Evolutionary conservation across 1,284 basidiomycete species (phyloP).

Genomic region (Tranzscheliella williamsii): DNA sequence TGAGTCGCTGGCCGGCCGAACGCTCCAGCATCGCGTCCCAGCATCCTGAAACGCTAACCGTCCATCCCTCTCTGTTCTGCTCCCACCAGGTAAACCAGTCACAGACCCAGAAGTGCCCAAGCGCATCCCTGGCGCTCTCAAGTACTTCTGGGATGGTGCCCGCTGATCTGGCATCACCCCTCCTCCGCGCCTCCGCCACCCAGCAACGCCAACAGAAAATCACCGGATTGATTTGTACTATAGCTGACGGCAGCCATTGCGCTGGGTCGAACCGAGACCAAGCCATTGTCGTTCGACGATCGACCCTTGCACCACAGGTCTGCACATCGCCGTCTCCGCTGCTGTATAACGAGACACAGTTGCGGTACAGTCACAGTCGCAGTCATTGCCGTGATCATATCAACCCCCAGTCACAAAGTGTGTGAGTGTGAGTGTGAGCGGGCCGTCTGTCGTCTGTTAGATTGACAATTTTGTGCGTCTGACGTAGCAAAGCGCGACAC

Average conservation of each 20-base stretch:
- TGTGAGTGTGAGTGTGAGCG: too few relatives aligned
- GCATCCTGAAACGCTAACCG: not conserved
- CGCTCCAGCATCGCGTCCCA: not conserved
- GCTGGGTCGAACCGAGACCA: not conserved
- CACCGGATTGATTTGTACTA: not conserved
- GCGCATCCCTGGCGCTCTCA: conserved; percentile 40
- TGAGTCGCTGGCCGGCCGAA: conserved; percentile 10
- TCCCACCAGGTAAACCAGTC: conserved; percentile 26
- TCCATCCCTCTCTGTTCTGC: not conserved
- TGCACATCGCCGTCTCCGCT: too few relatives aligned
- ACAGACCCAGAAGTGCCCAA: conserved; percentile 19
- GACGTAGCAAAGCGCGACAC: too few relatives aligned
- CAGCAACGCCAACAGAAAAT: not conserved
- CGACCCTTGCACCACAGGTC: too few relatives aligned
- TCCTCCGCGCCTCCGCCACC: not conserved
- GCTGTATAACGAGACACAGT: too few relatives aligned
- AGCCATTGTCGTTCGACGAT: too few relatives aligned
- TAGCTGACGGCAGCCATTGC: not conserved
- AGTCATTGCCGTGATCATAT: too few relatives aligned
- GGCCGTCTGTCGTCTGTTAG: too few relatives aligned
- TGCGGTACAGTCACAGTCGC: too few relatives aligned
- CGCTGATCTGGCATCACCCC: too few relatives aligned
- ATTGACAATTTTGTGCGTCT: too few relatives aligned
- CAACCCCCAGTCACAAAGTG: too few relatives aligned
- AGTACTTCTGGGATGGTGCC: conserved; percentile 30